phyloP scores from a whole-genome alignment of 371 early-diverging fungal genomes.

The Mucor velutinosus region DNA sequence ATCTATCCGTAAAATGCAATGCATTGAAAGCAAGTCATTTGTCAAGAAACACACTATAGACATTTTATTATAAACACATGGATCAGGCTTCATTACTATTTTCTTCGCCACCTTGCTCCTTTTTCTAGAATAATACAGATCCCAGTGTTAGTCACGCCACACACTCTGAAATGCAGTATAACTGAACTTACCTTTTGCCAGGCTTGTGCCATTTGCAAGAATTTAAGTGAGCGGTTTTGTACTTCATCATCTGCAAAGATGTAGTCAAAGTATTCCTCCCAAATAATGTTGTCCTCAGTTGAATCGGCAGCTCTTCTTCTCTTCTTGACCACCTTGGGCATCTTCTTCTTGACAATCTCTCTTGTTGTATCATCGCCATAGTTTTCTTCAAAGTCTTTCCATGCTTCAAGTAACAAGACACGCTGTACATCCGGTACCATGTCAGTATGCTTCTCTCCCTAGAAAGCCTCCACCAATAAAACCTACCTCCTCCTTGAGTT shows the following conservation, averaged over 20 bases:
- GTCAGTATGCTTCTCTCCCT: not conserved
- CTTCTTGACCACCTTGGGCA: slow-evolving; percentile 93
- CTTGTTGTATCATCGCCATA: slow-evolving; percentile 62
- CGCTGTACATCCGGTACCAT: slow-evolving; percentile 47
- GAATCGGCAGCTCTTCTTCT: slow-evolving; percentile 68
- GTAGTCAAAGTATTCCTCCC: slow-evolving; percentile 98
- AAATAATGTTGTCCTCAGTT: slow-evolving; percentile 62
- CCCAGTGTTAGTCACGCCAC: too few relatives aligned
- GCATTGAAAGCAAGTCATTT: not conserved
- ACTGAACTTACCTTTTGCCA: slow-evolving; percentile 66
- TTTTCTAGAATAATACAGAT: not conserved
- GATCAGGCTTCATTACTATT: slow-evolving; percentile 6
- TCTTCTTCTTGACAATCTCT: slow-evolving; percentile 63
- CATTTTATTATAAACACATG: slow-evolving; percentile 4
- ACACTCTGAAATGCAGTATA: not conserved
- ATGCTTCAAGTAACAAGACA: slow-evolving; percentile 86
- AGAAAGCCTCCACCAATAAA: not conserved
- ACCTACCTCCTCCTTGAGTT: slow-evolving; percentile 70
- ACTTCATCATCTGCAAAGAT: slow-evolving; percentile 93
- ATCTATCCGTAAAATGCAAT: too few relatives aligned
- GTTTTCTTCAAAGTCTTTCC: slow-evolving; percentile 87
- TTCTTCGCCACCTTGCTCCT: not conserved
- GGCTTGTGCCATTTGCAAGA: slow-evolving; percentile 88
- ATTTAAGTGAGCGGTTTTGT: slow-evolving; percentile 82
- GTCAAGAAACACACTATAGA: not conserved